These are phyloP conservation scores for Alternaria rosae DNA, from an alignment of 2,329 filamentous ascomycete species.

Conservation along the genomic window DNA sequence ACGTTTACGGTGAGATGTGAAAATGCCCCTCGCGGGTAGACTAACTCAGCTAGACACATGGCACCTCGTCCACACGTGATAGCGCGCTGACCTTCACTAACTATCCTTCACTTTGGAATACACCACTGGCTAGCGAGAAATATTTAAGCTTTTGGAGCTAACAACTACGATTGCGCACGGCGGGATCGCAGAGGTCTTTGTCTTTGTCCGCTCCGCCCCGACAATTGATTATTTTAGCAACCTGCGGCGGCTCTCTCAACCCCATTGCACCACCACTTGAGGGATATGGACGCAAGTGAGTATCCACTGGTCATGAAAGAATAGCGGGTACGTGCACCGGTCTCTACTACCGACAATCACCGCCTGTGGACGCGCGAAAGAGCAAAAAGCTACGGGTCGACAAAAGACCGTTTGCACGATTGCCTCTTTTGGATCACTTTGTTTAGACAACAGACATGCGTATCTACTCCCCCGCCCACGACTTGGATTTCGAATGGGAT, in stretches of 20 bases:
- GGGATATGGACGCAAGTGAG: background rate
- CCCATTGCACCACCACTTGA: background rate
- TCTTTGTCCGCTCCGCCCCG: too few species aligned
- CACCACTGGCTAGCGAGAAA: background rate
- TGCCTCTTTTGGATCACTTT: background rate
- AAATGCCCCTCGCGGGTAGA: background rate
- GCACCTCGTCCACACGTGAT: constrained; percentile 7
- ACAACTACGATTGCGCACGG: background rate
- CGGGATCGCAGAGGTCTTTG: background rate
- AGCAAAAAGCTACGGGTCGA: background rate
- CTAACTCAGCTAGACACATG: background rate
- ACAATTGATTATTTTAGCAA: background rate
- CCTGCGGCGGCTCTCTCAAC: background rate
- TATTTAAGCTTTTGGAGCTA: background rate
- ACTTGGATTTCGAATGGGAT: background rate
- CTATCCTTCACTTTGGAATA: background rate
- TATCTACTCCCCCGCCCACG: background rate
- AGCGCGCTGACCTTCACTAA: background rate
- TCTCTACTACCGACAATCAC: background rate
- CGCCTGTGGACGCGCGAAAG: background rate
- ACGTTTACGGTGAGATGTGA: background rate
- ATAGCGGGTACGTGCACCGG: background rate
- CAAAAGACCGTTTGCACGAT: constrained; percentile 17
- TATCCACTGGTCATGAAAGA: background rate
- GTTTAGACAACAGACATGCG: background rate